These are phyloP conservation scores for Parsonsia alboflavescens DNA, from an alignment of 257 asterid species.

Conservation along the genomic window DNA sequence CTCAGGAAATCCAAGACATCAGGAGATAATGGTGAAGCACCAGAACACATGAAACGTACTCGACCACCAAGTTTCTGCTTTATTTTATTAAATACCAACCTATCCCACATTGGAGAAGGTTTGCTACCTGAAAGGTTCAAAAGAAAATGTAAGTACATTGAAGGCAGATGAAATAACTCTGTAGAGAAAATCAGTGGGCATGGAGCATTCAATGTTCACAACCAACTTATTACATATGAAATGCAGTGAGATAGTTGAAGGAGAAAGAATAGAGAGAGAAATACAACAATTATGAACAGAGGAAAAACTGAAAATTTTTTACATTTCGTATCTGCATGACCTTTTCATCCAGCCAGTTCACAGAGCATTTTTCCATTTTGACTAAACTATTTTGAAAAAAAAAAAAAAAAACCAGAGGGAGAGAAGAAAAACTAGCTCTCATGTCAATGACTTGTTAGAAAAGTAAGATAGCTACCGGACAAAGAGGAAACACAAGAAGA, in stretches of 20 bases:
- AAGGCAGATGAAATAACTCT: not conserved
- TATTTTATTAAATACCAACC: constrained; percentile 87
- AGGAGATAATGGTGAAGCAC: constrained; percentile 98
- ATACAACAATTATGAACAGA: not conserved
- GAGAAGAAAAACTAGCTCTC: not conserved
- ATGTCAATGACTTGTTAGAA: not conserved
- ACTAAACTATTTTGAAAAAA: not conserved
- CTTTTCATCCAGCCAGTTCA: not conserved
- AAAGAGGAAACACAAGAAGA: not conserved
- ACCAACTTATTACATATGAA: not conserved
- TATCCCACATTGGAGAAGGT: constrained; percentile 97
- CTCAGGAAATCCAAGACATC: constrained; percentile 89
- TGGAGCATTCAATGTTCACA: not conserved
- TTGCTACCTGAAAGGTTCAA: constrained; percentile 53
- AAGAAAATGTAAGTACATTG: not conserved
- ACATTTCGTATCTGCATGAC: not conserved
- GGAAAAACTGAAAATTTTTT: not conserved
- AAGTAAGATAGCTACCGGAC: not conserved
- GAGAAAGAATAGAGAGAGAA: not conserved
- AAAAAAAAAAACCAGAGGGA: too few relatives aligned
- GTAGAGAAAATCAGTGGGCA: not conserved
- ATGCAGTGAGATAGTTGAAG: not conserved
- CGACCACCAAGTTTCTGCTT: constrained; percentile 92
- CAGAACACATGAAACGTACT: constrained; percentile 84
- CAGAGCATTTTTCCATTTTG: not conserved